Evolutionary conservation across 257 asterid genomes (phyloP).

Genomic region (Solanum sitiens): DNA sequence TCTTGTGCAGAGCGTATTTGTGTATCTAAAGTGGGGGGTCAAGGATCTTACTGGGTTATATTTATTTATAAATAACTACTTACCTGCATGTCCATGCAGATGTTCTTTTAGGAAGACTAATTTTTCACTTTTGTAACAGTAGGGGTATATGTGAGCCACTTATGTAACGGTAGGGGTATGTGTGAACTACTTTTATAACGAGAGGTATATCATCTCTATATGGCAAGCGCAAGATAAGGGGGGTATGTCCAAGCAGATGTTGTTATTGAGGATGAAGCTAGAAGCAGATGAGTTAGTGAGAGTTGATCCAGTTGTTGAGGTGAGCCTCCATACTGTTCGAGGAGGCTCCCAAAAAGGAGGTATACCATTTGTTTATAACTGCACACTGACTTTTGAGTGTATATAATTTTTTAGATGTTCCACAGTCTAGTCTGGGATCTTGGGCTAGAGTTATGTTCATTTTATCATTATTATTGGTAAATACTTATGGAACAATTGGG

Average conservation of each 20-base stretch:
- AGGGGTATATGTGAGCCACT: too few species aligned
- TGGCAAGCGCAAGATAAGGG: neutral
- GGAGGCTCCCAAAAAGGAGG: neutral
- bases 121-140: neutral
- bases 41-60: neutral
- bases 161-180: too few species aligned
- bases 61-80: neutral
- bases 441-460: neutral
- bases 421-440: neutral
- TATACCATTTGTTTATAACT: neutral
- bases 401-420: neutral
- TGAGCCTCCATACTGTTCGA: neutral
- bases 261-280: neutral
- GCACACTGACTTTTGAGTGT: neutral
- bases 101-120: too few species aligned
- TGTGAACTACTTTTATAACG: neutral
- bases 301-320: neutral
- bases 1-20: neutral
- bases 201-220: neutral
- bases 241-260: neutral
- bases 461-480: too few species aligned
- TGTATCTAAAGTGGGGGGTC: neutral
- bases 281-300: neutral
- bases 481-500: neutral
- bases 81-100: neutral